phyloP scores from a whole-genome alignment of 2,329 filamentous ascomycete species.

The Orbilia javanica region DNA sequence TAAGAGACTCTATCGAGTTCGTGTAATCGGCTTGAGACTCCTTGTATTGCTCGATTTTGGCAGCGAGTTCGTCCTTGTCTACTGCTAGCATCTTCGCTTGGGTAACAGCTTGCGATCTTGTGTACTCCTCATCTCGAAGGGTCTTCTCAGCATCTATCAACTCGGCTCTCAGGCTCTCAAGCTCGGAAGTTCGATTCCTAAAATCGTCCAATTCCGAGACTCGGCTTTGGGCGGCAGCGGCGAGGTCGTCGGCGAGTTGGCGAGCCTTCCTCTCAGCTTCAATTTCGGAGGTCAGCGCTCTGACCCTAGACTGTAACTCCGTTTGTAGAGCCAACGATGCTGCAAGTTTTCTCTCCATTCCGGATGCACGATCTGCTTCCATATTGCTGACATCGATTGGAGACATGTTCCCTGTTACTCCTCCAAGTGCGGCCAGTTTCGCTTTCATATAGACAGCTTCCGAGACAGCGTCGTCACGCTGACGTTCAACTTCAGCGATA shows the following conservation, averaged over 20 bases:
- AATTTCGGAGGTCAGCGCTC: constrained; percentile 77
- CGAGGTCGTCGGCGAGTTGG: constrained; percentile 88
- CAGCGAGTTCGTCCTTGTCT: constrained; percentile 84
- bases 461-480: constrained; percentile 91
- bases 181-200: constrained; percentile 84
- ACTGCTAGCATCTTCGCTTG: constrained; percentile 80
- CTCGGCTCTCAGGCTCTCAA: constrained; percentile 86
- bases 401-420: constrained; percentile 71
- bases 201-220: constrained; percentile 86
- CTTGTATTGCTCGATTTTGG: constrained; percentile 76
- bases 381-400: constrained; percentile 72
- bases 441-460: constrained; percentile 97
- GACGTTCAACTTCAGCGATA: constrained; percentile 93
- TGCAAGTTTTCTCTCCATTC: constrained; percentile 86
- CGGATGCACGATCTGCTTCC: constrained; percentile 75
- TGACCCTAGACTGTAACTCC: constrained; percentile 82
- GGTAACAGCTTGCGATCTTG: constrained; percentile 80
- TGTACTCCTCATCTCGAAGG: constrained; percentile 83
- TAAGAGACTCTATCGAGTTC: constrained; percentile 79
- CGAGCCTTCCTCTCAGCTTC: constrained; percentile 84
- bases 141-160: constrained; percentile 83
- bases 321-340: constrained; percentile 80
- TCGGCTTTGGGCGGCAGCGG: constrained; percentile 83
- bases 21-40: constrained; percentile 78
- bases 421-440: constrained; percentile 80